Conservation (phyloP, 805 yeast genomes). For the Kluyveromyces nonfermentans region DNA sequence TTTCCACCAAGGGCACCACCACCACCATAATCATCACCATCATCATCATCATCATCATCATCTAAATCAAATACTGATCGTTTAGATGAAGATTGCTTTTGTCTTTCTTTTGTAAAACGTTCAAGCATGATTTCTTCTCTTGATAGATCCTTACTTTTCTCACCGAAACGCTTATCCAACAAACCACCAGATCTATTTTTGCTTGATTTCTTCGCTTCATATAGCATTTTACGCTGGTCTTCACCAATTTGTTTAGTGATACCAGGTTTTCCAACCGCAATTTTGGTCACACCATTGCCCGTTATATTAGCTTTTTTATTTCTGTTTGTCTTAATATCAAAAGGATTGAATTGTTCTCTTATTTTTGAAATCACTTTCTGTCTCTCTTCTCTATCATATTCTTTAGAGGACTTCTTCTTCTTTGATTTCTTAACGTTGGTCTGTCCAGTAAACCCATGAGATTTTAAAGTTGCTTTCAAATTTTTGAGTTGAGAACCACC, state of each 20-base stretch:
- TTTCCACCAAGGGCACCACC: slow-evolving; percentile 32
- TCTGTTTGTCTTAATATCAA: slow-evolving; percentile 66
- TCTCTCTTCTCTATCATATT: slow-evolving; percentile 62
- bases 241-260: slow-evolving; percentile 61
- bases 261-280: slow-evolving; percentile 60
- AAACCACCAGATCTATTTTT: slow-evolving; percentile 72
- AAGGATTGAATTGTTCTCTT: slow-evolving; percentile 81
- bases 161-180: slow-evolving; percentile 88
- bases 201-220: slow-evolving; percentile 50
- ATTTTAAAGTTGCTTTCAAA: slow-evolving; percentile 66
- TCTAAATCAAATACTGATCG: slow-evolving; percentile 64
- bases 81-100: slow-evolving; percentile 45
- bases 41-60: slow-evolving; percentile 46
- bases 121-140: slow-evolving; percentile 92
- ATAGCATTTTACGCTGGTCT: slow-evolving; percentile 50
- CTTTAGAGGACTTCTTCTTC: slow-evolving; percentile 43
- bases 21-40: slow-evolving; percentile 30
- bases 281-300: slow-evolving; percentile 33
- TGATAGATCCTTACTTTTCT: slow-evolving; percentile 56
- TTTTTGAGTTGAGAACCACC: slow-evolving; percentile 84
- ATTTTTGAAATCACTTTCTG: slow-evolving; percentile 47
- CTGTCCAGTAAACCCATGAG: slow-evolving; percentile 81
- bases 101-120: slow-evolving; percentile 85
- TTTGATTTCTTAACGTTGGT: slow-evolving; percentile 54
- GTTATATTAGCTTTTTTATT: slow-evolving; percentile 40